Percentiles rank a stretch among this genome's conserved stretches.
These are phyloP conservation scores for Leccinum arenicola DNA, from an alignment of 768 basidiomycete species.

Conservation along the genomic window DNA sequence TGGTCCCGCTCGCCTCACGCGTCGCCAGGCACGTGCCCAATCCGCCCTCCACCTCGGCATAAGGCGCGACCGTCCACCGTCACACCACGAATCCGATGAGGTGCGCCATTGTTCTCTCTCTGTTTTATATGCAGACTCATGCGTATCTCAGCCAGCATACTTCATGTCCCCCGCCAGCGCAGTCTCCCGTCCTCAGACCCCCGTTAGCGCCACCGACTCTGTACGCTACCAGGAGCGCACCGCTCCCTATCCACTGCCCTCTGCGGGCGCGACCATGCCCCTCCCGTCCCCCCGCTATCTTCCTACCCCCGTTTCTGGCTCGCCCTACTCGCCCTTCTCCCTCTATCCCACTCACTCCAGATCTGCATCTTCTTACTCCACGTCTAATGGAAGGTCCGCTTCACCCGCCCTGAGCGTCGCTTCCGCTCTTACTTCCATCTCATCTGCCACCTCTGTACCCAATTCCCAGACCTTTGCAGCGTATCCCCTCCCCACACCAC, in stretches of 20 bases:
- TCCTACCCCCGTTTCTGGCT: slow-evolving; percentile 44
- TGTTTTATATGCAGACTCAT: slow-evolving; percentile 9
- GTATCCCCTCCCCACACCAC: slow-evolving; percentile 29
- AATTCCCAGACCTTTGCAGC: slow-evolving; percentile 30
- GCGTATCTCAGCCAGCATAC: slow-evolving; percentile 29
- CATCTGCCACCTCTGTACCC: slow-evolving; percentile 36
- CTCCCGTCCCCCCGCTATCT: slow-evolving; percentile 43
- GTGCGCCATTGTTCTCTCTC: slow-evolving; percentile 11
- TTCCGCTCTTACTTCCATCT: slow-evolving; percentile 53
- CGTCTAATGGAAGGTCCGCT: slow-evolving; percentile 49
- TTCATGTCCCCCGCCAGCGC: slow-evolving; percentile 35
- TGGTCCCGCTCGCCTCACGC: slow-evolving; percentile 50
- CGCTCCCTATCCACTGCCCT: slow-evolving; percentile 26
- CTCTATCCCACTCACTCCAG: slow-evolving; percentile 45
- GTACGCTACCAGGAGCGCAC: slow-evolving; percentile 34
- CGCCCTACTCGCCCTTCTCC: slow-evolving; percentile 46
- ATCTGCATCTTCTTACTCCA: slow-evolving; percentile 41
- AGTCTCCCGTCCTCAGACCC: slow-evolving; percentile 40
- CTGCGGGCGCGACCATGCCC: slow-evolving; percentile 21
- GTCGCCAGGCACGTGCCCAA: slow-evolving; percentile 41
- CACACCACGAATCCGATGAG: slow-evolving; percentile 29
- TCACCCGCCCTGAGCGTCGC: slow-evolving; percentile 63
- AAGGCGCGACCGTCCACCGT: slow-evolving; percentile 27
- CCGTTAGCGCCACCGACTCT: slow-evolving; percentile 33
- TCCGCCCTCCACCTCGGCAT: slow-evolving; percentile 33